Percentiles rank a stretch among this genome's conserved stretches.
These are phyloP conservation scores for Nephelium lappaceum DNA, from an alignment of 345 rosid species.

Conservation along the genomic window DNA sequence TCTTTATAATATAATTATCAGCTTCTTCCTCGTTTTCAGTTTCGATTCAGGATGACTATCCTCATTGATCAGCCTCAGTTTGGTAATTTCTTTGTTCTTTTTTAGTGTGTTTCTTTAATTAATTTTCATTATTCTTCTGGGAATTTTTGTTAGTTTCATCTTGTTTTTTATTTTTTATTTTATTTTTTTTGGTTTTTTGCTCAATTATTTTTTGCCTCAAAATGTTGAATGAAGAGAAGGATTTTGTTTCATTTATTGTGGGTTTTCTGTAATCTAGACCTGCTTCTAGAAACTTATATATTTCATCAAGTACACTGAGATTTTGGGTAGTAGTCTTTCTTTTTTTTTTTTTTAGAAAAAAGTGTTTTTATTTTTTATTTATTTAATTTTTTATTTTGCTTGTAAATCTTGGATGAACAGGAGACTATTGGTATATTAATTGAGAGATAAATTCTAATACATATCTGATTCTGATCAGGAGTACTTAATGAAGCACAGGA, in stretches of 20 bases:
- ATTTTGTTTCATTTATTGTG: neutral
- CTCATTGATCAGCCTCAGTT: constrained; percentile 42
- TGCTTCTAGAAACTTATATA: neutral
- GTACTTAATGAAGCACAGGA: constrained; percentile 31
- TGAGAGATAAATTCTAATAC: neutral
- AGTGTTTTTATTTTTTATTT: neutral
- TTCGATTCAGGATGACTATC: constrained; percentile 48
- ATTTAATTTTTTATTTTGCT: neutral
- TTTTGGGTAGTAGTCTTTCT: neutral
- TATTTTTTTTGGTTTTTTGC: neutral
- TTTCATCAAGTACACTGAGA: neutral
- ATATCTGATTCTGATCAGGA: constrained; percentile 16
- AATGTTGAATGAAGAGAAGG: neutral
- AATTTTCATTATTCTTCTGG: neutral
- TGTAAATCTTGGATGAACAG: neutral
- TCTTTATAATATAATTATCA: neutral
- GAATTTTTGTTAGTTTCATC: neutral
- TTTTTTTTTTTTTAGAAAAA: neutral
- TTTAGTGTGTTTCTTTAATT: no score
- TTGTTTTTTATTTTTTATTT: neutral
- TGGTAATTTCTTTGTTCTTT: constrained; percentile 35
- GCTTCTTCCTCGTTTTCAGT: neutral
- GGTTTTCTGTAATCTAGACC: neutral
- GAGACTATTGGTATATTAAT: neutral
- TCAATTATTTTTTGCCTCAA: neutral